A percentile compares a stretch with the other conserved stretches of the same genome.
Conservation (phyloP, 495 filamentous ascomycete species). For the Aspergillus nidulans region DNA sequence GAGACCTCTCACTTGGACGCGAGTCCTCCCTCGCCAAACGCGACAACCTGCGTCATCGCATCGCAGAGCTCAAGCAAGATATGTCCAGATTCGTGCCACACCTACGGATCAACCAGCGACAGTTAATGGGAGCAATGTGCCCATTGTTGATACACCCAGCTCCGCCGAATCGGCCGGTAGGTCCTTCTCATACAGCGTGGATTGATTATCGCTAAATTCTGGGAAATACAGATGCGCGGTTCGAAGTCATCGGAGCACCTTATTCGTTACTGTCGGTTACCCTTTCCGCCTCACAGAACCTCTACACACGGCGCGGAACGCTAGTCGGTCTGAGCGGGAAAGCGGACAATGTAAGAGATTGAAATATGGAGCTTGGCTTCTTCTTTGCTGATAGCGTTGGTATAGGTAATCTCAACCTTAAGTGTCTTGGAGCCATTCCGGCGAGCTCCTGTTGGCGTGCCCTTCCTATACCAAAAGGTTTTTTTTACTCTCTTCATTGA, state of each 20-base stretch:
- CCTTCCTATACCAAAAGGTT: slow-evolving; percentile 87
- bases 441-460: slow-evolving; percentile 72
- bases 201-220: slow-evolving; percentile 8
- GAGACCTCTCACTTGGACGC: slow-evolving; percentile 35
- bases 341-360: slow-evolving; percentile 69
- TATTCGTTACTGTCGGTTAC: slow-evolving; percentile 90
- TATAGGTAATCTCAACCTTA: slow-evolving; percentile 74
- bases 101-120: slow-evolving; percentile 33
- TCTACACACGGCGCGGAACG: slow-evolving; percentile 88
- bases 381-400: neutral
- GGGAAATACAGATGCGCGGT: slow-evolving; percentile 69
- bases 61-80: slow-evolving; percentile 31
- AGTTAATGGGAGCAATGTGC: slow-evolving; percentile 35
- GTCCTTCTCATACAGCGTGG: neutral
- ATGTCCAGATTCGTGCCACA: slow-evolving; percentile 42
- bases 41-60: slow-evolving; percentile 24
- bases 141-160: slow-evolving; percentile 36
- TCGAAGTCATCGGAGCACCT: slow-evolving; percentile 84
- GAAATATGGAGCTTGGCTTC: neutral
- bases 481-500: neutral
- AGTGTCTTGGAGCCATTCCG: slow-evolving; percentile 80
- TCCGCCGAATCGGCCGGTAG: slow-evolving; percentile 41
- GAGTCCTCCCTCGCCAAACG: slow-evolving; percentile 29
- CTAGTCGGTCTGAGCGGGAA: slow-evolving; percentile 87
- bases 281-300: slow-evolving; percentile 84